Evolutionary conservation across 2,329 filamentous ascomycete species (phyloP).

Genomic region (Macrophomina phaseolina): DNA sequence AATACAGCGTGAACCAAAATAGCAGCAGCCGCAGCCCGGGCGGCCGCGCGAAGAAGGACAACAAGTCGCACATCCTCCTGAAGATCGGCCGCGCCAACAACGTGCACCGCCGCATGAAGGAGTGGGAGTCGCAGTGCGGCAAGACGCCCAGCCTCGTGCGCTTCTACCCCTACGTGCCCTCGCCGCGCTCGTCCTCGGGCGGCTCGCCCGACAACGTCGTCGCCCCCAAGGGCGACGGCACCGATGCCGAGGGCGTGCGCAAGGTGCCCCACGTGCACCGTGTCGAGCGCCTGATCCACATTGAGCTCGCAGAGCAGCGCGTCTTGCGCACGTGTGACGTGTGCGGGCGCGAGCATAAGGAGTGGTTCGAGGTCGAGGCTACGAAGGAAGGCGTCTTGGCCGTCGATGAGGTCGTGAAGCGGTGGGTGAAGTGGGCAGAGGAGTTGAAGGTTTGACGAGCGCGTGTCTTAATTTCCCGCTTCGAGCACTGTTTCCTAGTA

Average conservation of each 20-base stretch:
- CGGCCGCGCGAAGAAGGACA: neutral
- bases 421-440: constrained; percentile 89
- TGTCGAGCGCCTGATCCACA: constrained; percentile 87
- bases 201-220: constrained; percentile 30
- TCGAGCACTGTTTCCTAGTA: neutral
- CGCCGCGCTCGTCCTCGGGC: constrained; percentile 34
- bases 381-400: constrained; percentile 70
- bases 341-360: constrained; percentile 84
- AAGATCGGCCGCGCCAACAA: constrained; percentile 76
- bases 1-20: constrained; percentile 5
- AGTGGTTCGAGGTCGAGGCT: constrained; percentile 94
- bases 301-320: constrained; percentile 73
- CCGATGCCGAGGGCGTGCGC: constrained; percentile 48
- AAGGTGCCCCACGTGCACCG: constrained; percentile 87
- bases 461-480: neutral
- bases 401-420: constrained; percentile 75
- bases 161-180: constrained; percentile 80
- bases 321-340: constrained; percentile 70
- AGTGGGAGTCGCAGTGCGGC: constrained; percentile 93
- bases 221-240: constrained; percentile 32
- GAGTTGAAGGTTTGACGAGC: constrained; percentile 28
- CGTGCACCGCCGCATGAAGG: constrained; percentile 86
- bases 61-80: constrained; percentile 64
- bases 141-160: constrained; percentile 86
- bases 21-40: neutral